Base-by-base conservation (phyloP, 306 rosid species). In the Sicyos edulis region DNA sequence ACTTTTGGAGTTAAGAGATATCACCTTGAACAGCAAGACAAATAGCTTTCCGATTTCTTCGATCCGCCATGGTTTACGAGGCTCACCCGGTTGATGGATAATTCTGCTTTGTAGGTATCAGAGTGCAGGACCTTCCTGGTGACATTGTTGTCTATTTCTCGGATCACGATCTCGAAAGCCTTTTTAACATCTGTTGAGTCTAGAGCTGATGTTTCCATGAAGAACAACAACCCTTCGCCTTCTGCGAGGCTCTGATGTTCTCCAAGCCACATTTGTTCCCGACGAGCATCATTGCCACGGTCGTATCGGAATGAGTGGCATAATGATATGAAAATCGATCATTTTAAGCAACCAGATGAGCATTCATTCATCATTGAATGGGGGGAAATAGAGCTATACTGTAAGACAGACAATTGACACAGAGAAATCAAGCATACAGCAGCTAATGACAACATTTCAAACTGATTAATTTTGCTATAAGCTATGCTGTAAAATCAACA, bases 151-250 rank as follows among this genome's bases (percentile, higher is more conserved):
- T 88, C 89, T 72, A 92, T 92, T 79, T 92, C 97, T 73, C 83
- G 74, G 70, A 92, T 92, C 45, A 92, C 96, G 76, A 88, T 82
- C 78, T 92, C 97, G 32, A 92, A 92, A 13, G 97, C 96, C 53
- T 80, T 86, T 72, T 78, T 86, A 3, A 92, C 97, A 65, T 92
- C 89, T 29, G 91, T 92, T 3, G 97, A 84, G 53, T 92, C 96
- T 26, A 92, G 74, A 24, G 97, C 97, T 42, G 97, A 92, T 53
- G 97, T 89, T 80, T 92, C 97, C 95, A 92, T 88, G 92, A 89
- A 92, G 82, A 88, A 92, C 80, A 88, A 92, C 80, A 92, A 71
- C 21, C 96, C 97, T 77, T 92, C 96, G 10, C 89, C 80, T 83
- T 92, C 97, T 2, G 97, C 96, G 44, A 92, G 87, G 70, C 77